phyloP scores from a whole-genome alignment of 495 filamentous ascomycete species.

The Penicillium salamii region DNA sequence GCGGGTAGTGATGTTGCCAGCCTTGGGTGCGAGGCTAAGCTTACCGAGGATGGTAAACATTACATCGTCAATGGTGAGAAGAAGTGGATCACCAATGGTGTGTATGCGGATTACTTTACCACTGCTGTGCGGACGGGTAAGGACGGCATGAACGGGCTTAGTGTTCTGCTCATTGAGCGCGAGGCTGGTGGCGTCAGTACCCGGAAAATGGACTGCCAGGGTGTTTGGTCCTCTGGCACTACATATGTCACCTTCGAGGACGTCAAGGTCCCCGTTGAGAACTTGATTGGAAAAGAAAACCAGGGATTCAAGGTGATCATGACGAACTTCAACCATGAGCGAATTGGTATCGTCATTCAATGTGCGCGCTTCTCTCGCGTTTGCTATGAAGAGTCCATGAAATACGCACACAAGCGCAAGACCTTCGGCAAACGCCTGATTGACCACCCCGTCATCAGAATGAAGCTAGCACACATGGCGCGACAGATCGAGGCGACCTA shows the following conservation, averaged over 20 bases:
- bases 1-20: constrained; percentile 89
- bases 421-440: constrained; percentile 96
- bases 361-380: constrained; percentile 92
- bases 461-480: constrained; percentile 98
- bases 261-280: constrained; percentile 97
- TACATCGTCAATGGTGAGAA: constrained; percentile 99
- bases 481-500: constrained; percentile 95
- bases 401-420: constrained; percentile 92
- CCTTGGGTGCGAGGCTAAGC: constrained; percentile 90
- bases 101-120: constrained; percentile 97
- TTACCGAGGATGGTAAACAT: constrained; percentile 90
- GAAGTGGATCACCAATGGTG: constrained; percentile 99
- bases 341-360: constrained; percentile 98
- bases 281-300: constrained; percentile 96
- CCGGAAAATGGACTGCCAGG: constrained; percentile 96
- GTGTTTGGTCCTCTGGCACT: constrained; percentile 91
- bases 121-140: constrained; percentile 88
- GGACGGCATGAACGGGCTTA: constrained; percentile 85
- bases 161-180: constrained; percentile 85
- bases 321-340: constrained; percentile 99
- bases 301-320: constrained; percentile 98
- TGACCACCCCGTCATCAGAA: constrained; percentile 94
- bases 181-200: constrained; percentile 79
- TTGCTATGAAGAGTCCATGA: constrained; percentile 93
- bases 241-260: constrained; percentile 98